These are phyloP conservation scores for Echeveria elegans DNA, from an alignment of 164 flowering plant species.

Conservation along the genomic window DNA sequence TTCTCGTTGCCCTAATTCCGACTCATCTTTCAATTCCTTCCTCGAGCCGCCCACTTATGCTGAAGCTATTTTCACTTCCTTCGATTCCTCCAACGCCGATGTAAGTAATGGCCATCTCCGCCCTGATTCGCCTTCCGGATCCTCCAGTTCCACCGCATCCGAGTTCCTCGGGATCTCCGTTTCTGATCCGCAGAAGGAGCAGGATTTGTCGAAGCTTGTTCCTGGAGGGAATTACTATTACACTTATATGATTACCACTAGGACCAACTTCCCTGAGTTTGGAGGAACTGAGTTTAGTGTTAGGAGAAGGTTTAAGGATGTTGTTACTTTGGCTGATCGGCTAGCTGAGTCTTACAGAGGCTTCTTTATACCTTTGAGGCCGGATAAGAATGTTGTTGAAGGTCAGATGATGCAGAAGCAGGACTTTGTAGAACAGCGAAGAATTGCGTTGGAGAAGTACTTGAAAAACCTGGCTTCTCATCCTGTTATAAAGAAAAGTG, in stretches of 20 bases:
- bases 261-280: conserved; percentile 53
- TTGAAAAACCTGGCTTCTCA: conserved; percentile 64
- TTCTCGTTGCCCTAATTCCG: conserved; percentile 15
- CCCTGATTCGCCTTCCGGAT: conserved; percentile 21
- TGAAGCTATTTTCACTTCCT: conserved; percentile 42
- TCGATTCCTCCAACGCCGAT: conserved; percentile 22
- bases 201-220: conserved; percentile 56
- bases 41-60: conserved; percentile 40
- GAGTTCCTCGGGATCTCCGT: conserved; percentile 61
- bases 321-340: conserved; percentile 71
- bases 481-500: conserved; percentile 71
- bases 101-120: conserved; percentile 21
- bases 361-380: conserved; percentile 71
- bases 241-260: conserved; percentile 66
- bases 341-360: conserved; percentile 73
- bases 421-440: conserved; percentile 92
- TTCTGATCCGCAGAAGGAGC: conserved; percentile 74
- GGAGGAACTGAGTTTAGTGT: conserved; percentile 63
- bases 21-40: conserved; percentile 15
- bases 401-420: conserved; percentile 97
- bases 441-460: conserved; percentile 86
- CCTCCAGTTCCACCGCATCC: no score
- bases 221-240: conserved; percentile 63
- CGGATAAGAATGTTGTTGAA: conserved; percentile 95
- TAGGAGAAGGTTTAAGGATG: conserved; percentile 68